Percentiles rank a stretch among this genome's conserved stretches.
These are phyloP conservation scores for Xylariaceae sp. DNA, from an alignment of 2,329 filamentous ascomycete genomes.

Conservation along the genomic window DNA sequence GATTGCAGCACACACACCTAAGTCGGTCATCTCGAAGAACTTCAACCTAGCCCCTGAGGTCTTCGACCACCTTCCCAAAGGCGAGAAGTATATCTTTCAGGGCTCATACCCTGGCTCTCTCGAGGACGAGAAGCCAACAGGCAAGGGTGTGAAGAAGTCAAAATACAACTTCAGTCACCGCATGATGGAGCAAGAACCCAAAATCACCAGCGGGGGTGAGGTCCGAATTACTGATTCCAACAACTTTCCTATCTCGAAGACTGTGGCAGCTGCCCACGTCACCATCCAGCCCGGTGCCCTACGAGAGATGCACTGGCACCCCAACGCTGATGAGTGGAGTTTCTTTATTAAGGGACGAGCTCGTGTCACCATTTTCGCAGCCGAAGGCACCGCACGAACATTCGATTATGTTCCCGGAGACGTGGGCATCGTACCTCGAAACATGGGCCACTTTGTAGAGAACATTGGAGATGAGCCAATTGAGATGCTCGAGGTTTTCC, in stretches of 20 bases:
- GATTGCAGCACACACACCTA: conserved; percentile 68
- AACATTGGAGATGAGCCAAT: conserved; percentile 78
- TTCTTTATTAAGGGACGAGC: conserved; percentile 77
- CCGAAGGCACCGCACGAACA: conserved; percentile 71
- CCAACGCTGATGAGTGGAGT: conserved; percentile 79
- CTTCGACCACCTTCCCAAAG: conserved; percentile 69
- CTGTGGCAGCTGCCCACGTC: conserved; percentile 74
- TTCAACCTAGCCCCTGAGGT: conserved; percentile 75
- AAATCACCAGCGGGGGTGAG: conserved; percentile 69
- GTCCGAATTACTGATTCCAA: conserved; percentile 78
- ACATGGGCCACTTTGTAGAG: conserved; percentile 83
- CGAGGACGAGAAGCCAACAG: conserved; percentile 66
- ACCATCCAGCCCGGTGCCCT: conserved; percentile 74
- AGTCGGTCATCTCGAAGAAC: conserved; percentile 74
- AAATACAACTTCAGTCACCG: conserved; percentile 73
- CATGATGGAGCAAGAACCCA: conserved; percentile 72
- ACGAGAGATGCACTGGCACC: conserved; percentile 85
- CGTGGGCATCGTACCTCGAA: conserved; percentile 76
- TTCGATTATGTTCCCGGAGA: conserved; percentile 79
- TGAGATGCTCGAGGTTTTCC: conserved; percentile 78
- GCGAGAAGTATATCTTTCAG: conserved; percentile 80
- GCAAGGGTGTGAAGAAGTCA: conserved; percentile 68
- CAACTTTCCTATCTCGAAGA: conserved; percentile 76
- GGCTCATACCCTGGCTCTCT: conserved; percentile 69
- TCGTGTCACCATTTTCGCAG: conserved; percentile 75